Evolutionary conservation across 371 early-diverging fungal genomes (phyloP), one percentile per base, ranked within the genome.

Genomic region (Nematocida homosporus): DNA sequence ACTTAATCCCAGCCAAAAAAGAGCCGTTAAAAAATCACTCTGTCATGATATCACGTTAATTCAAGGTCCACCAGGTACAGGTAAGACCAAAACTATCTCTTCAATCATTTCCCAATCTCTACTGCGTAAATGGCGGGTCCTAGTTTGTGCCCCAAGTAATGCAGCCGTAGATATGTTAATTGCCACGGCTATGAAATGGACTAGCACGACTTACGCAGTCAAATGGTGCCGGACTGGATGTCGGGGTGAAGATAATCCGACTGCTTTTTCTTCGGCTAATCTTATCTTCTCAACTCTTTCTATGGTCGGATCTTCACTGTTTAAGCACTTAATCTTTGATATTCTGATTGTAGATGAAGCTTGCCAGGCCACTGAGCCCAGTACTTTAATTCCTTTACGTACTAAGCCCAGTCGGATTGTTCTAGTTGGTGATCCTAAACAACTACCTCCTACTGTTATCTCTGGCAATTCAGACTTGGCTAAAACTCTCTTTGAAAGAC

Each of bases 371-470:
- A 88, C 92, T 23, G 97, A 97, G 80, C 85, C 92, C 27, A 88
- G 89, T 50, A 88, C 94, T 1, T 89, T 95, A 80, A 94, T 94
- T 79, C 94, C 95, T 16, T 79, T 95, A 8, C 88, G 89, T 54
- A 88, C 90, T 89, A 89, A 78, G 89, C 89, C 35, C 86, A 87
- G 6, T 44, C 87, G 89, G 40, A 89, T 91, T 77, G 87, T 97
- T 52, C 84, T 95, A 13, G 93, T 95, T n/a, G 96, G 95, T 55
- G 94, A 96, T 85, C 94, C 94, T 0, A 90, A 92, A 76, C 97
- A 96, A 83, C 86, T 97, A 1, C 78, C 78, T 8, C 78, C 78
- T 56, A 77, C 78, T 10, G 32, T 77, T 6, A 53, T 77, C 16
- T 77, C 78, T 2, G 44, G 59, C 16, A 8, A 13, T 18, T 50